Percentiles rank a stretch among this genome's conserved stretches.
These are phyloP conservation scores for Straminergon stramineum DNA, from an alignment of 225 moss, liverwort and hornwort genomes.

Conservation along the genomic window DNA sequence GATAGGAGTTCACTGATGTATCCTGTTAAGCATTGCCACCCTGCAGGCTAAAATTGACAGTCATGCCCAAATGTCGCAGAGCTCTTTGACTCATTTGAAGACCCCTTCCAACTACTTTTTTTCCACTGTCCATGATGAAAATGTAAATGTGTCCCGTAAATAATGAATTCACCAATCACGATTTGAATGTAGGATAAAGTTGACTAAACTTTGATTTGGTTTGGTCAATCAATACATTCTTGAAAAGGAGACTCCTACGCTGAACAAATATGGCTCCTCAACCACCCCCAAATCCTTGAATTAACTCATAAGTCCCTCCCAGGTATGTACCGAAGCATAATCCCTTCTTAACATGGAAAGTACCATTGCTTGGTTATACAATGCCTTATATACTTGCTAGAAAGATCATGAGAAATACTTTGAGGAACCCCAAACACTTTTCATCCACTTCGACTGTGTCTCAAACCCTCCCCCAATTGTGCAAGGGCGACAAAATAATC, in stretches of 20 bases:
- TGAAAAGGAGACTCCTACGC: rapidly evolving
- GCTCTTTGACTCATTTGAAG: not conserved
- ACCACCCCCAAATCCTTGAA: not conserved
- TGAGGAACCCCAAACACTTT: not conserved
- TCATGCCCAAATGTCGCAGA: not conserved
- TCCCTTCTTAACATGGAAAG: not conserved
- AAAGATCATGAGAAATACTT: not conserved
- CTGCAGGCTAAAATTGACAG: not conserved
- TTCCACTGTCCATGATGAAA: not conserved
- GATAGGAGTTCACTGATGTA: not conserved
- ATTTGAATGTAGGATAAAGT: not conserved
- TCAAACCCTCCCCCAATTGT: not conserved
- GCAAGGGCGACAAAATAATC: too few relatives aligned
- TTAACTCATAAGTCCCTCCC: not conserved
- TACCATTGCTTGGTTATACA: too few relatives aligned
- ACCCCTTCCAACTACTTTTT: not conserved
- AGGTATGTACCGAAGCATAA: not conserved
- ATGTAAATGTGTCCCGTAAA: not conserved
- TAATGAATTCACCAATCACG: not conserved
- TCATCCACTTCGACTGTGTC: not conserved
- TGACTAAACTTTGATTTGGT: not conserved
- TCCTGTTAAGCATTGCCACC: not conserved
- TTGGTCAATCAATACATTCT: not conserved
- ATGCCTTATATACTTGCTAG: not conserved
- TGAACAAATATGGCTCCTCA: not conserved